Base-by-base conservation (phyloP, 2,329 filamentous ascomycete species). In the Pleomassaria siparia region DNA sequence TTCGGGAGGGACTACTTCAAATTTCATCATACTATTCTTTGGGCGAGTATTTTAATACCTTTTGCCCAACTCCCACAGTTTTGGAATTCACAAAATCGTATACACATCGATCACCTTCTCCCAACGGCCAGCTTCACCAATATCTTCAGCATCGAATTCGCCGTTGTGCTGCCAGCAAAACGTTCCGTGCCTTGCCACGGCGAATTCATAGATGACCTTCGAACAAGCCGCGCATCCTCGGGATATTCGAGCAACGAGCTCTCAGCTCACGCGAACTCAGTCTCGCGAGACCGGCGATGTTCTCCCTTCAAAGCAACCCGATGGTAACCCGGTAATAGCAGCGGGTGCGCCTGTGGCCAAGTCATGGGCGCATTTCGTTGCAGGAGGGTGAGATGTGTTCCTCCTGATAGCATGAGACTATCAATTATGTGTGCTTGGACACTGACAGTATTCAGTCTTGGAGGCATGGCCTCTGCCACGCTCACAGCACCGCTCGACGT, bases 401-500 rank as follows among this genome's bases (percentile, higher is more conserved):
- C 25, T 12, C 28, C 24, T 26, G 13, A 11, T 29, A 7, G 20
- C 11, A 11, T 22, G 6, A n/a, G 9, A 12, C 18, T 24, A 12
- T 37, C 20, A 22, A 22, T 37, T 22, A 12, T 42, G 12, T 39
- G 20, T 26, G 12, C 15, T 21, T 22, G 4, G n/a, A 20, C 2
- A 32, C 15, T 66, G 35, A 67, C 50, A 29, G 4, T n/a, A 20
- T 57, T 3, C 26, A 95, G 91, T 33, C 74, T 89, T 43, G 91
- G 91, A 59, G 91, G 91, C 59, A 95, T 96, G 86, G 91, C 89
- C 15, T 87, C 92, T 10, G 89, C 92, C 20, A 86, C 88, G n/a
- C 74, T 96, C n/a, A 96, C 92, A 1, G 91, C 90, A 8, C 92
- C 92, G 18, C 86, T 97, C 50, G 92, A 96, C 66, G 91, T 96